Conservation (phyloP, 768 basidiomycete genomes). For the Amanita pallidorosea region DNA sequence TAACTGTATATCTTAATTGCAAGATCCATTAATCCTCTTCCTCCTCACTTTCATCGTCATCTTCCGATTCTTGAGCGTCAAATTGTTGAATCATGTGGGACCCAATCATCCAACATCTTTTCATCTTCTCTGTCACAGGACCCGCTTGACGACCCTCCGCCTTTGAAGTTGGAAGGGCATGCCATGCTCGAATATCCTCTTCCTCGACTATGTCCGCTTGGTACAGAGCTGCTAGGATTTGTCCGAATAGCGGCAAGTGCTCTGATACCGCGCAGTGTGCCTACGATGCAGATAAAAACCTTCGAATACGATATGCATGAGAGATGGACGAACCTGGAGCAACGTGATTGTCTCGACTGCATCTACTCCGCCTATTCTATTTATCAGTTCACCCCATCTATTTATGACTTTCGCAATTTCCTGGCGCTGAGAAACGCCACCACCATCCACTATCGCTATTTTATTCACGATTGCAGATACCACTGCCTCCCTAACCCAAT, state of each 20-base stretch:
- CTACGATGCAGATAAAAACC: constrained; percentile 21
- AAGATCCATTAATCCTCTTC: constrained; percentile 8
- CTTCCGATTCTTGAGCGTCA: constrained; percentile 59
- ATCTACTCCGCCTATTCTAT: constrained; percentile 75
- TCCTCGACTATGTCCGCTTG: constrained; percentile 89
- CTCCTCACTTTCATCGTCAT: constrained; percentile 12
- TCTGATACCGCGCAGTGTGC: constrained; percentile 52
- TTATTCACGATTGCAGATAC: constrained; percentile 72
- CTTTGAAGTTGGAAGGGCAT: constrained; percentile 43
- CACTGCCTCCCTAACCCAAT: constrained; percentile 82
- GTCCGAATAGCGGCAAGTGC: constrained; percentile 67
- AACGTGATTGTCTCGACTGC: constrained; percentile 68
- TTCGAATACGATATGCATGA: neutral
- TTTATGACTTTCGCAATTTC: constrained; percentile 53
- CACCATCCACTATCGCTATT: constrained; percentile 51
- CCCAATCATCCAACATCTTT: constrained; percentile 61
- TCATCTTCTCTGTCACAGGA: constrained; percentile 39
- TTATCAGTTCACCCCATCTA: constrained; percentile 79
- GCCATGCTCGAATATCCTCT: constrained; percentile 85
- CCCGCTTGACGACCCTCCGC: constrained; percentile 35
- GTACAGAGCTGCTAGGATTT: constrained; percentile 79
- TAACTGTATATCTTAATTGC: too few species aligned
- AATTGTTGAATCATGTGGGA: constrained; percentile 74
- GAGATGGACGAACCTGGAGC: constrained; percentile 50
- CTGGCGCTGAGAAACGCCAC: constrained; percentile 45